phyloP scores from a whole-genome alignment of 1,284 basidiomycete genomes.

The Microbotryum violaceum region DNA sequence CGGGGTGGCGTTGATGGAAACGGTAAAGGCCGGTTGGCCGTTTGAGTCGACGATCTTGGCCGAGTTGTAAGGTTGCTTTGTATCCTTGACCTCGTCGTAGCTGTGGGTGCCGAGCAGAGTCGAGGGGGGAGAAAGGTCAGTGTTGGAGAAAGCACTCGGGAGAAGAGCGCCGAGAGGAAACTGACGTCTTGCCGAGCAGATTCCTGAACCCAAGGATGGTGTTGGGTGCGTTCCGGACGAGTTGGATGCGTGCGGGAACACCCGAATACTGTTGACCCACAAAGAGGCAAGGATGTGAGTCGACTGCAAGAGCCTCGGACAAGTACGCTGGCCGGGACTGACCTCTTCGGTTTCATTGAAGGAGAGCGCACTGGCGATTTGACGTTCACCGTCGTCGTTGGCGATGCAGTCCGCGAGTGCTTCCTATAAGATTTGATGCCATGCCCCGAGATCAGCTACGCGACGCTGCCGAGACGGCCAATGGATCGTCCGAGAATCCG shows the following conservation, averaged over 20 bases:
- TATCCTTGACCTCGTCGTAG: slow-evolving; percentile 50
- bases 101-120: slow-evolving; percentile 11
- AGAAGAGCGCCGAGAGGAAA: slow-evolving; percentile 12
- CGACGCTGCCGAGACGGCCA: not conserved
- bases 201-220: slow-evolving; percentile 92
- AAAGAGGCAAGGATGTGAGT: not conserved
- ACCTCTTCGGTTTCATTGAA: slow-evolving; percentile 87
- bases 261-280: slow-evolving; percentile 73
- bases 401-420: slow-evolving; percentile 88
- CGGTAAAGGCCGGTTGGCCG: slow-evolving; percentile 53
- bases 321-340: slow-evolving; percentile 37
- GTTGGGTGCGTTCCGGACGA: slow-evolving; percentile 90
- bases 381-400: slow-evolving; percentile 96
- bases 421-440: slow-evolving; percentile 50
- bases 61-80: slow-evolving; percentile 74
- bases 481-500: not conserved
- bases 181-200: slow-evolving; percentile 80
- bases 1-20: slow-evolving; percentile 66
- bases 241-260: slow-evolving; percentile 88
- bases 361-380: slow-evolving; percentile 89
- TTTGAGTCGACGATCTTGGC: slow-evolving; percentile 69
- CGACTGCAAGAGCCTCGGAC: not conserved
- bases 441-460: slow-evolving; percentile 10
- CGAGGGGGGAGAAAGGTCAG: not conserved
- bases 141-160: not conserved